Evolutionary conservation across 331 rosid genomes (phyloP).

Genomic region (Cucumis variabilis): DNA sequence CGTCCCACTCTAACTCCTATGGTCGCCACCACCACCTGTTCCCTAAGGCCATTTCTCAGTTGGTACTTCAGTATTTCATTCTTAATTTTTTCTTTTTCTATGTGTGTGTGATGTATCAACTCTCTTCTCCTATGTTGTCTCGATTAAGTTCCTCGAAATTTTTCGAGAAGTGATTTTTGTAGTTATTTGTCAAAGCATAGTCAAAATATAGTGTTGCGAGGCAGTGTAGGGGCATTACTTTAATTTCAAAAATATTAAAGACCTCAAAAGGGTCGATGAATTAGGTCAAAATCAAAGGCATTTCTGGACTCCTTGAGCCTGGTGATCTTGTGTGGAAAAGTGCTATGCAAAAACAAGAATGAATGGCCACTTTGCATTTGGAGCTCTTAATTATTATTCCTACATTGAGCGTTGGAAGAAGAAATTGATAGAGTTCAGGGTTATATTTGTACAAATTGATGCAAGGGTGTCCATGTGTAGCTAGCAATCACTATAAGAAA

Average conservation of each 20-base stretch:
- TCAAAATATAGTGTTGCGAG: neutral
- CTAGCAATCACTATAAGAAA: too few species aligned
- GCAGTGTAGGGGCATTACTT: neutral
- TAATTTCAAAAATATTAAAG: neutral
- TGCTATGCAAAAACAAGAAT: too few species aligned
- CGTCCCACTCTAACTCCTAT: slow-evolving; percentile 50
- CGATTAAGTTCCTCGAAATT: neutral
- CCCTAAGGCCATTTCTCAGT: slow-evolving; percentile 84
- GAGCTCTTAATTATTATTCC: neutral
- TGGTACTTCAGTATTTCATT: slow-evolving; percentile 43
- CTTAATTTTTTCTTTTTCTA: neutral
- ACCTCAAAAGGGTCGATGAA: neutral
- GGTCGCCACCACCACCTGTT: slow-evolving; percentile 86
- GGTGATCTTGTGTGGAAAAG: too few species aligned
- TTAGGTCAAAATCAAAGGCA: neutral
- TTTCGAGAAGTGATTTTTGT: neutral
- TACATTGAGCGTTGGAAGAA: neutral
- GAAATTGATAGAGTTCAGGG: neutral
- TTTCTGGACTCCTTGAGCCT: too few species aligned
- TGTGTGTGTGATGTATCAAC: neutral
- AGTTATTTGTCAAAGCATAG: neutral
- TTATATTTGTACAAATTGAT: neutral
- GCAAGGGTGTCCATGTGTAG: neutral
- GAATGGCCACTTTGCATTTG: too few species aligned
- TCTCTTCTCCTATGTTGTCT: neutral